Evolutionary conservation across 495 filamentous ascomycete genomes (phyloP).

Genomic region (Talaromyces wortmannii): DNA sequence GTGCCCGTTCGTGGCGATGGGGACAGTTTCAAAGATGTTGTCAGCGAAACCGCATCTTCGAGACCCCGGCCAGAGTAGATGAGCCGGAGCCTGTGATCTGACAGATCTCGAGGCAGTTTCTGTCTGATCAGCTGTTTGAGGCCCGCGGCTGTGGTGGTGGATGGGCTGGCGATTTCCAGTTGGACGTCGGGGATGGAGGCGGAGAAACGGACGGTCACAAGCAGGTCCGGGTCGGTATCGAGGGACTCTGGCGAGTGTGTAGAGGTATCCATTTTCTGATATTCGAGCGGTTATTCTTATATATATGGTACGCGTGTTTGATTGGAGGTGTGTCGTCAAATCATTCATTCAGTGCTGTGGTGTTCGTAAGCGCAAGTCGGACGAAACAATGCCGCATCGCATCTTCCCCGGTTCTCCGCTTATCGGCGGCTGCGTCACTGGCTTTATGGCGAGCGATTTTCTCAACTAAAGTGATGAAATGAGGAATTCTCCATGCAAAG

Average conservation of each 20-base stretch:
- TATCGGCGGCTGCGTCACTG: too few relatives aligned
- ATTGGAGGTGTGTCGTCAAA: too few relatives aligned
- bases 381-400: too few relatives aligned
- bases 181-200: conserved; percentile 76
- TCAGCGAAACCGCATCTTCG: conserved; percentile 59
- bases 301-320: too few relatives aligned
- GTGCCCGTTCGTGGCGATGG: conserved; percentile 36
- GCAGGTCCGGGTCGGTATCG: conserved; percentile 41
- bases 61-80: conserved; percentile 85
- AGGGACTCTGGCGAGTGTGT: conserved; percentile 11
- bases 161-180: conserved; percentile 62
- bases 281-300: not conserved
- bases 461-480: too few relatives aligned
- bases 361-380: too few relatives aligned
- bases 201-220: conserved; percentile 83
- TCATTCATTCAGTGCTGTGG: too few relatives aligned
- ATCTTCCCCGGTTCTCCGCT: too few relatives aligned
- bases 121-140: conserved; percentile 78
- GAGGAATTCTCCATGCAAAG: too few relatives aligned
- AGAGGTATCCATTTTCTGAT: not conserved
- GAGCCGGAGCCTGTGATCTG: conserved; percentile 66
- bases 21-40: conserved; percentile 55
- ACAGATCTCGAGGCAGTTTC: conserved; percentile 55
- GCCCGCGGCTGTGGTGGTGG: conserved; percentile 60
- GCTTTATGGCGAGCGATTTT: too few relatives aligned